Evolutionary conservation across 805 yeast genomes (phyloP).

Genomic region (Naumovozyma dairenensis): DNA sequence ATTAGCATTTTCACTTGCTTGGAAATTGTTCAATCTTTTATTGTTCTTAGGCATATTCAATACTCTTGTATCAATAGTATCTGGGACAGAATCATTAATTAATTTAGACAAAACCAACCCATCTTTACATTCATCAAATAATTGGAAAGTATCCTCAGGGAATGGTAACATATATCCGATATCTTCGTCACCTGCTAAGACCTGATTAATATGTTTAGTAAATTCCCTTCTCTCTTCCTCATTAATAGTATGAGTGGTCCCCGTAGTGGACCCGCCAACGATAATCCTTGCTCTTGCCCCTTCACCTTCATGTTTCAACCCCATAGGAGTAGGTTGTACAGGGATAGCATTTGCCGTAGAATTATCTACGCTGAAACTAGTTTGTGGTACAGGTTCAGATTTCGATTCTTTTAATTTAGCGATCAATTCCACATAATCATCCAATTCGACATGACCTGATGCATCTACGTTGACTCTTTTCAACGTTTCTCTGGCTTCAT

Average conservation of each 20-base stretch:
- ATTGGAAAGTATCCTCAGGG: slow-evolving; percentile 87
- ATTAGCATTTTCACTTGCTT: slow-evolving; percentile 93
- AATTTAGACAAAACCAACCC: slow-evolving; percentile 87
- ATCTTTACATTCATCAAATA: slow-evolving; percentile 93
- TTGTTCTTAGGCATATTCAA: slow-evolving; percentile 77
- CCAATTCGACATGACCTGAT: slow-evolving; percentile 92
- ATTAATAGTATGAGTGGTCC: slow-evolving; percentile 91
- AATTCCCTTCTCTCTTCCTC: slow-evolving; percentile 95
- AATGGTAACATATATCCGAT: slow-evolving; percentile 81
- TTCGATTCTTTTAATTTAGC: slow-evolving; percentile 58
- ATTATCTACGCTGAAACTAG: slow-evolving; percentile 23
- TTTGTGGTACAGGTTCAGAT: slow-evolving; percentile 22
- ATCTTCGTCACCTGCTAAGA: slow-evolving; percentile 78
- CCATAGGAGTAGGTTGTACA: slow-evolving; percentile 22
- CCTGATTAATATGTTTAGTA: slow-evolving; percentile 90
- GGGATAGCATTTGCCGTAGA: slow-evolving; percentile 3
- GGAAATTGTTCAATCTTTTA: slow-evolving; percentile 81
- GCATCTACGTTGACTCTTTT: slow-evolving; percentile 90
- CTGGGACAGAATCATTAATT: slow-evolving; percentile 96
- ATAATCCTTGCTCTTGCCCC: slow-evolving; percentile 67
- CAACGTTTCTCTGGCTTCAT: slow-evolving; percentile 86
- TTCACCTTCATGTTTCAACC: slow-evolving; percentile 40
- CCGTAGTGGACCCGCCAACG: slow-evolving; percentile 77
- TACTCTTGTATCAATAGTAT: slow-evolving; percentile 96
- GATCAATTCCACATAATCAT: slow-evolving; percentile 79